phyloP scores from a whole-genome alignment of 768 basidiomycete species.

The Auriscalpium vulgare region DNA sequence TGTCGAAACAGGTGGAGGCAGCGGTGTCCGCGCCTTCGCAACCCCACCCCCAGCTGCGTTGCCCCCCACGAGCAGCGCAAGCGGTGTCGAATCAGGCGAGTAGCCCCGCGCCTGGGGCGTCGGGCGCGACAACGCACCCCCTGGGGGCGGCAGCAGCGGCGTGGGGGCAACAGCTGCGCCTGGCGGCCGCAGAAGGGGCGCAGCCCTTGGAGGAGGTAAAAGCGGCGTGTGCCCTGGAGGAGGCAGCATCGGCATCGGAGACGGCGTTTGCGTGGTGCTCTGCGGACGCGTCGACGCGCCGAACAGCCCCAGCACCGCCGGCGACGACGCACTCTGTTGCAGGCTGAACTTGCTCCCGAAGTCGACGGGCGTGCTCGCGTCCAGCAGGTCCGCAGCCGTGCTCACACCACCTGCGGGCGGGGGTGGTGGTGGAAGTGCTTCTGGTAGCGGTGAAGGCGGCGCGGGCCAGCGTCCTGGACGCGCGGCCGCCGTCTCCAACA shows the following conservation, averaged over 20 bases:
- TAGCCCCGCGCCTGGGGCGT: neutral
- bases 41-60: neutral
- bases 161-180: neutral
- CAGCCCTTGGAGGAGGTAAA: neutral
- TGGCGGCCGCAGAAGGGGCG: neutral
- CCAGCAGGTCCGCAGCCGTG: conserved; percentile 8
- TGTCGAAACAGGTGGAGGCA: neutral
- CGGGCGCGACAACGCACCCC: neutral
- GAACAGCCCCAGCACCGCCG: neutral
- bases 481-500: neutral
- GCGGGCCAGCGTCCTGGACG: conserved; percentile 8
- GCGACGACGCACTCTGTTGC: neutral
- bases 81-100: conserved; percentile 10
- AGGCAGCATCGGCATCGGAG: neutral
- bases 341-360: neutral
- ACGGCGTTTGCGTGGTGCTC: neutral
- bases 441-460: conserved; percentile 9
- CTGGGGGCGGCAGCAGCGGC: conserved; percentile 7
- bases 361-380: neutral
- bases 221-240: neutral
- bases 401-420: neutral
- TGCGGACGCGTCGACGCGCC: neutral
- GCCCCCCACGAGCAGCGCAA: conserved; percentile 9
- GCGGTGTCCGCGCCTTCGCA: conserved; percentile 7
- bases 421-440: conserved; percentile 6